phyloP scores from a whole-genome alignment of 345 rosid species.

The Boechera retrofracta region DNA sequence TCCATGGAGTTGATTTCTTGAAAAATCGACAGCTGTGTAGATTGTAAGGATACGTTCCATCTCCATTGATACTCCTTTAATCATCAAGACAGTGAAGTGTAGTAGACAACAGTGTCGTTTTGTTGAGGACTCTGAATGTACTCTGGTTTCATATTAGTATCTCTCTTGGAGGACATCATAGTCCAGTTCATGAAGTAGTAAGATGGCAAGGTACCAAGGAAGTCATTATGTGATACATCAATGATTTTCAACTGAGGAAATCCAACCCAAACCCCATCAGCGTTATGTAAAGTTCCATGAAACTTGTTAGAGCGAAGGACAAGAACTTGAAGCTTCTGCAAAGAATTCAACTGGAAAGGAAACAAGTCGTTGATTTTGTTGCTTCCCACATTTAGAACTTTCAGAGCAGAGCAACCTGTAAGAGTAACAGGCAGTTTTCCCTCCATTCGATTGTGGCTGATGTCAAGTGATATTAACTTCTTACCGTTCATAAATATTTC shows the following conservation, averaged over 20 bases:
- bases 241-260: not conserved
- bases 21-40: not conserved
- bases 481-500: not conserved
- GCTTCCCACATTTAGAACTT: not conserved
- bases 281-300: not conserved
- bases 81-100: not conserved
- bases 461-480: not conserved
- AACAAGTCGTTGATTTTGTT: not conserved
- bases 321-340: conserved; percentile 1
- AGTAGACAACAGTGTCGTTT: not conserved
- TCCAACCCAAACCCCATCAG: not conserved
- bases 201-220: not conserved
- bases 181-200: not conserved
- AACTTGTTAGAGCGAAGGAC: not conserved
- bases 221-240: not conserved
- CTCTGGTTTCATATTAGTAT: not conserved
- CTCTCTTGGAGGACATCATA: not conserved
- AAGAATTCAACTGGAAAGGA: not conserved
- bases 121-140: not conserved
- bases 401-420: not conserved
- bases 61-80: not conserved
- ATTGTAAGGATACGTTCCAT: conserved; percentile 18
- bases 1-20: not conserved
- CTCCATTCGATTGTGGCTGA: not conserved
- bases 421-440: not conserved